Conservation (phyloP, 805 yeast genomes). For the Candida ortonii region DNA sequence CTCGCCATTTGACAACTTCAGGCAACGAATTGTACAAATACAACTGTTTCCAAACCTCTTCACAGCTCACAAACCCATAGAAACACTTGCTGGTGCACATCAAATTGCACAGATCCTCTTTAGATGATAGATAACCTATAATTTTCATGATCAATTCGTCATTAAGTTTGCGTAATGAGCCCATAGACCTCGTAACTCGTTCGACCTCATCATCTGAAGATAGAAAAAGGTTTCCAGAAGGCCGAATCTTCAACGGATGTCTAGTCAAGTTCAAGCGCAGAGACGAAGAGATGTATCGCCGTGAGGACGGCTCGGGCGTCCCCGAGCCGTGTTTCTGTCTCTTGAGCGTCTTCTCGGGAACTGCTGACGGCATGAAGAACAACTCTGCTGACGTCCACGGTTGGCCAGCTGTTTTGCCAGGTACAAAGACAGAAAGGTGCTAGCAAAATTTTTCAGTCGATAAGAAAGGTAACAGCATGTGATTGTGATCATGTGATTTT, state of each 20-base stretch:
- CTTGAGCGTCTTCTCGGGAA: background rate
- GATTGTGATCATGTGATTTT: too few relatives aligned
- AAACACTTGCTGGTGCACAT: constrained; percentile 61
- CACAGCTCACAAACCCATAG: constrained; percentile 72
- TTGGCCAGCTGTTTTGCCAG: too few relatives aligned
- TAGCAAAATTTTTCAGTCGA: background rate
- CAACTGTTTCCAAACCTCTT: constrained; percentile 75
- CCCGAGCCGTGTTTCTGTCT: constrained; percentile 1
- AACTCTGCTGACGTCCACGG: too few relatives aligned
- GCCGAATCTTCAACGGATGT: constrained; percentile 75
- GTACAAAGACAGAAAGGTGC: too few relatives aligned
- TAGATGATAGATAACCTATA: constrained; percentile 45
- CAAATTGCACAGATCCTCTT: constrained; percentile 47
- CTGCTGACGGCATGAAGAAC: constrained; percentile 2
- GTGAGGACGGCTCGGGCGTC: too few relatives aligned
- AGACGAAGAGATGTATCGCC: constrained; percentile 20
- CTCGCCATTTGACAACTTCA: constrained; percentile 52
- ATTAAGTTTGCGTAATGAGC: constrained; percentile 47
- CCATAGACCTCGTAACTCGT: constrained; percentile 42
- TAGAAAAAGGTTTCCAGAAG: constrained; percentile 58
- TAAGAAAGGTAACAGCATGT: background rate
- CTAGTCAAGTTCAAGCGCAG: constrained; percentile 31
- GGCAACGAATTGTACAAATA: constrained; percentile 35
- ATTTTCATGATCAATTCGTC: constrained; percentile 65
- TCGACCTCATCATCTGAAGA: constrained; percentile 18